Conservation (phyloP, 2,329 filamentous ascomycete genomes). For the Immersiporthe knoxdaviesiana region DNA sequence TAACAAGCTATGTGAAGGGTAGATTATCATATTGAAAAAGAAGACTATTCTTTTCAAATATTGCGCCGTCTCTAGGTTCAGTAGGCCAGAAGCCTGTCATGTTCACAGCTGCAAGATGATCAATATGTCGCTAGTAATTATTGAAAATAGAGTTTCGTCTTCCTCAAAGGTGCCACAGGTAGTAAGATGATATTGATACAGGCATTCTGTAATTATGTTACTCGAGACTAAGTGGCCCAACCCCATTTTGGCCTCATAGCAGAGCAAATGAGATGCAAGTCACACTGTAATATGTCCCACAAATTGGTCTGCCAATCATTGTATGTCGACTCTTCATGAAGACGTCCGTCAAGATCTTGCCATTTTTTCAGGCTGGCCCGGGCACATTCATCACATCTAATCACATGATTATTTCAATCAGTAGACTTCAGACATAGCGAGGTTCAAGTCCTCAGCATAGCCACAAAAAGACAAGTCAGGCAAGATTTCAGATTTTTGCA, state of each 20-base stretch:
- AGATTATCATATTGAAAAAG: too few relatives aligned
- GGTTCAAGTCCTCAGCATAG: background rate
- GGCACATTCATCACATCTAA: background rate
- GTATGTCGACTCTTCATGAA: background rate
- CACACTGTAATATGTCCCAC: background rate
- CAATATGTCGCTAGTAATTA: too few relatives aligned
- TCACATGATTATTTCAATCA: background rate
- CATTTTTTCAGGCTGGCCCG: background rate
- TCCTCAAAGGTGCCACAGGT: too few relatives aligned
- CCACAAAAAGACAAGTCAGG: background rate
- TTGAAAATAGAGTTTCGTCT: too few relatives aligned
- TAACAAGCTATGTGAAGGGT: too few relatives aligned
- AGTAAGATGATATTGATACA: background rate
- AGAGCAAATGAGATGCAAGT: background rate
- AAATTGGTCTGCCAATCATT: too few relatives aligned
- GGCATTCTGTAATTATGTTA: background rate
- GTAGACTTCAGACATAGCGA: background rate
- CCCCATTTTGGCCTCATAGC: background rate
- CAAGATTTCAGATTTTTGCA: background rate
- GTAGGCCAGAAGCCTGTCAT: too few relatives aligned
- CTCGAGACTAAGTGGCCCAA: background rate
- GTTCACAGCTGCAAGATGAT: too few relatives aligned
- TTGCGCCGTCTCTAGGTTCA: too few relatives aligned
- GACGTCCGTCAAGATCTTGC: background rate
- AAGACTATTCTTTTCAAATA: too few relatives aligned